These are phyloP conservation scores for Candida patagonica DNA, from an alignment of 805 yeast genomes.

Conservation along the genomic window DNA sequence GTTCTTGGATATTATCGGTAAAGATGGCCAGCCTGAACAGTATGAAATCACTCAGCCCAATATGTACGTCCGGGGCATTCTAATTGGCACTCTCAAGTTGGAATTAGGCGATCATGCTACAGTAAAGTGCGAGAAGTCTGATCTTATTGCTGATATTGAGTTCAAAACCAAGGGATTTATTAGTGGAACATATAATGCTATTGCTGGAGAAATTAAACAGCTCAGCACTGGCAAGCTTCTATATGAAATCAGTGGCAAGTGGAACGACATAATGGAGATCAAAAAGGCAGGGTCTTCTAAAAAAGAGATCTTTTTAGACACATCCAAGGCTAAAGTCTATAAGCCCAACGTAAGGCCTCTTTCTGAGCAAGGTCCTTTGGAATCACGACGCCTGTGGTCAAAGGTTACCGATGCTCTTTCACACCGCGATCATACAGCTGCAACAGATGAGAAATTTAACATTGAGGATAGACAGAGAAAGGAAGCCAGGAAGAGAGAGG, in stretches of 20 bases:
- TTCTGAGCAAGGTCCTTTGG: conserved; percentile 69
- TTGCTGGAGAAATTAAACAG: conserved; percentile 62
- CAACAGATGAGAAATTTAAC: conserved; percentile 80
- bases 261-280: conserved; percentile 81
- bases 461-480: conserved; percentile 84
- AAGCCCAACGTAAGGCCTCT: conserved; percentile 71
- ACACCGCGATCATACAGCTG: conserved; percentile 64
- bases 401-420: conserved; percentile 77
- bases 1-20: conserved; percentile 48
- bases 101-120: conserved; percentile 89
- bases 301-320: conserved; percentile 49
- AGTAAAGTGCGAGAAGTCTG: conserved; percentile 53
- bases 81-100: conserved; percentile 80
- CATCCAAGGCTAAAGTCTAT: conserved; percentile 41
- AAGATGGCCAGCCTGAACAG: conserved; percentile 44
- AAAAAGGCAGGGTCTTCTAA: conserved; percentile 42
- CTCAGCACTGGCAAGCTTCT: conserved; percentile 42
- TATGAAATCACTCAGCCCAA: conserved; percentile 92
- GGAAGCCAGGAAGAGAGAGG: conserved; percentile 61
- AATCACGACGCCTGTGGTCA: conserved; percentile 77
- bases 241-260: conserved; percentile 74
- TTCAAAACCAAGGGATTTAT: conserved; percentile 94
- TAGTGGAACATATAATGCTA: conserved; percentile 83
- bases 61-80: conserved; percentile 85
- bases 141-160: conserved; percentile 70